A percentile compares a stretch with the other conserved stretches of the same genome.
These are phyloP conservation scores for Melaleuca quinquenervia DNA, from an alignment of 345 rosid genomes.

Conservation along the genomic window DNA sequence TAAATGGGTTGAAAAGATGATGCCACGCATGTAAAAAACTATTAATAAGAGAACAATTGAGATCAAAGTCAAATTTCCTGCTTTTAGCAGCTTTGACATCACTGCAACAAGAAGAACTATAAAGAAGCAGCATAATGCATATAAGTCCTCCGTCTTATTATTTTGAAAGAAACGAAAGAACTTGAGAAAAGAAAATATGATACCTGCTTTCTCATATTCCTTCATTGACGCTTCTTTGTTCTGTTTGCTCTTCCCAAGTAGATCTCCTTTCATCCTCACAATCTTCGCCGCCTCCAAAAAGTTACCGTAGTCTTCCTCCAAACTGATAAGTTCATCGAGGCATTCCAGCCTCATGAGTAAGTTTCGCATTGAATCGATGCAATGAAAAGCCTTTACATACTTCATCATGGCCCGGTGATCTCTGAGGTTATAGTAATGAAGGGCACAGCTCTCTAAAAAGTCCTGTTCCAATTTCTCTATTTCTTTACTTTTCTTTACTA, in stretches of 20 bases:
- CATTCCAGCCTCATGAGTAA: slow-evolving; percentile 18
- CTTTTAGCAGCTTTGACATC: neutral
- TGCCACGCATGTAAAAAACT: neutral
- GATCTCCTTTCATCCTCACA: neutral
- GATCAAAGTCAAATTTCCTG: neutral
- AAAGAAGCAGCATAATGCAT: neutral
- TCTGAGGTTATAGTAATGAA: slow-evolving; percentile 10
- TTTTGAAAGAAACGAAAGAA: no score
- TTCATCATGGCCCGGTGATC: slow-evolving; percentile 23
- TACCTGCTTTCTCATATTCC: slow-evolving; percentile 16
- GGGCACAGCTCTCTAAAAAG: slow-evolving; percentile 27
- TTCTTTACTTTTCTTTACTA: neutral
- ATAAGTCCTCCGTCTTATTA: neutral
- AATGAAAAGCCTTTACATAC: slow-evolving; percentile 16
- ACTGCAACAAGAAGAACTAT: neutral
- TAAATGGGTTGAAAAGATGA: neutral
- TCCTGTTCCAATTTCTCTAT: slow-evolving; percentile 16
- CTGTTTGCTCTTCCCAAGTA: neutral
- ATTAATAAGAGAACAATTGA: neutral
- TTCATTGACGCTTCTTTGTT: neutral
- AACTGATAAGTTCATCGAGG: slow-evolving; percentile 21
- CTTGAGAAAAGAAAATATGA: neutral
- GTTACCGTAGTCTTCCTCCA: slow-evolving; percentile 27
- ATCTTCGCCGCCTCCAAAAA: slow-evolving; percentile 22
- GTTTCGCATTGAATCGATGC: slow-evolving; percentile 6